Conservation (phyloP, 2,329 filamentous ascomycete genomes). For the Aspergillus ustus region DNA sequence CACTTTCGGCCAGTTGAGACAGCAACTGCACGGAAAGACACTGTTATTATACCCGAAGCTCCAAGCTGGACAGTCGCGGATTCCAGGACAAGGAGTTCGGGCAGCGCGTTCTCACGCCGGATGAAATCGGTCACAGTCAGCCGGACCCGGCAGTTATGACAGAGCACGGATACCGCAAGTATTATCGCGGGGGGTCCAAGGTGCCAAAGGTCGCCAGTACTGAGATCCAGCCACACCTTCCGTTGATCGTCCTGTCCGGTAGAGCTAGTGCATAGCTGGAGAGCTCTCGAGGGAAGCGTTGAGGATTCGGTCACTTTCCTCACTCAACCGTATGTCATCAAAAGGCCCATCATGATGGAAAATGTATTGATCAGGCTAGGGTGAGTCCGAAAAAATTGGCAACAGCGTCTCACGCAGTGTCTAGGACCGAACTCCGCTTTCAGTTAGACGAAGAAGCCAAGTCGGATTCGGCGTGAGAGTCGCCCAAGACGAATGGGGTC, state of each 20-base stretch:
- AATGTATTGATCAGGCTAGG: conserved; percentile 7
- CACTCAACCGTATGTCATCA: conserved; percentile 30
- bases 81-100: conserved; percentile 21
- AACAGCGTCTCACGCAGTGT: conserved; percentile 32
- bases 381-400: conserved; percentile 29
- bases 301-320: conserved; percentile 27
- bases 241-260: conserved; percentile 26
- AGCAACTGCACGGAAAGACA: neutral
- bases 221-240: conserved; percentile 7
- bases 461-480: no score
- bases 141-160: conserved; percentile 28
- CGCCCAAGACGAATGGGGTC: no score
- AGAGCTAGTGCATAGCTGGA: conserved; percentile 21
- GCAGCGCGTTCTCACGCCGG: conserved; percentile 19
- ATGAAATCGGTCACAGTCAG: conserved; percentile 14
- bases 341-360: no score
- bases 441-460: no score
- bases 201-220: neutral
- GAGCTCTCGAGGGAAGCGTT: conserved; percentile 20
- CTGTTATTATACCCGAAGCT: neutral
- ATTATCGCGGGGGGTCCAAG: conserved; percentile 16
- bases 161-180: conserved; percentile 26
- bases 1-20: no score
- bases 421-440: conserved; percentile 21
- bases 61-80: conserved; percentile 1